Percentiles rank a stretch among this genome's conserved stretches.
Conservation (phyloP, 1,284 basidiomycete species). For the Microbotryum saponariae region DNA sequence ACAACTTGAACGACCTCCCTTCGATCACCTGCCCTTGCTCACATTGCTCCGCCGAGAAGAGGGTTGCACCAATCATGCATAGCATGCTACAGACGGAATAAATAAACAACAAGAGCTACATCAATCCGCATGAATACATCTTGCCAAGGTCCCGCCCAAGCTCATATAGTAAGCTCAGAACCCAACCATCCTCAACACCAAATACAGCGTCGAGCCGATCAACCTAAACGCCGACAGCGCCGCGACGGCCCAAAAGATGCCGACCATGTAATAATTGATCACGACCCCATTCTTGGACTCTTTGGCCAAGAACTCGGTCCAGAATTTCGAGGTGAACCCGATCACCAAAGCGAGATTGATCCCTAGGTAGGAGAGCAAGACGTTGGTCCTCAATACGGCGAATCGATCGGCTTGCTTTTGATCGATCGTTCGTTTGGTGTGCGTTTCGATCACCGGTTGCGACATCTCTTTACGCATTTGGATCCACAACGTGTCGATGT, state of each 20-base stretch:
- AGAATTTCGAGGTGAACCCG: slow-evolving; percentile 69
- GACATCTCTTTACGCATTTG: slow-evolving; percentile 49
- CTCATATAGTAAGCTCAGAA: not conserved
- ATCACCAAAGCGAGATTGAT: slow-evolving; percentile 77
- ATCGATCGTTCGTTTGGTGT: too few relatives aligned
- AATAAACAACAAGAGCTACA: too few relatives aligned
- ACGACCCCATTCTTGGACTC: not conserved
- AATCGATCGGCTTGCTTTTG: too few relatives aligned
- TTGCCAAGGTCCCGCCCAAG: not conserved
- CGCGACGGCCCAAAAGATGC: slow-evolving; percentile 27
- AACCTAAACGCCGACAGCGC: slow-evolving; percentile 24
- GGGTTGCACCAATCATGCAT: too few relatives aligned
- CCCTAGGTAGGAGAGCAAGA: slow-evolving; percentile 75
- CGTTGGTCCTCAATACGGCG: slow-evolving; percentile 51
- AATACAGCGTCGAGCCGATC: slow-evolving; percentile 12
- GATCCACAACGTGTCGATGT: slow-evolving; percentile 73
- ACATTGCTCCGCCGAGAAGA: too few relatives aligned
- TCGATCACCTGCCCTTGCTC: too few relatives aligned
- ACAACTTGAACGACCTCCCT: too few relatives aligned
- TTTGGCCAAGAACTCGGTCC: slow-evolving; percentile 45
- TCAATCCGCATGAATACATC: too few relatives aligned
- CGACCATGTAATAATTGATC: slow-evolving; percentile 12
- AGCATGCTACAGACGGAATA: too few relatives aligned
- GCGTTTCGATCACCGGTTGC: too few relatives aligned
- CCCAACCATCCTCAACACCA: slow-evolving; percentile 1